A percentile compares a stretch with the other conserved stretches of the same genome.
These are phyloP conservation scores for Solanum hybrid DNA, from an alignment of 305 asterid genomes.

Conservation along the genomic window DNA sequence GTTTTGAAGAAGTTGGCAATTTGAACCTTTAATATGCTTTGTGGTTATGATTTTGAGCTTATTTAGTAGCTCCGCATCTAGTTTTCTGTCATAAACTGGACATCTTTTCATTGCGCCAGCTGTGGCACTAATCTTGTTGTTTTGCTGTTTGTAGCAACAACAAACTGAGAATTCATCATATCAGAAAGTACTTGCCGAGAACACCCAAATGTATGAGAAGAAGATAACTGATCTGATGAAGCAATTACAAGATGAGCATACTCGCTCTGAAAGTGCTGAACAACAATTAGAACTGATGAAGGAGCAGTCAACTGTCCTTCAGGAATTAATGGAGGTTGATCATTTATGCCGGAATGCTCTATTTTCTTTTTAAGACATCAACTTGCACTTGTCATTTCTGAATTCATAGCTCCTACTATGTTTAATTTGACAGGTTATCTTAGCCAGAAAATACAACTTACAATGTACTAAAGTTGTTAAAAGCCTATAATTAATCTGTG, in stretches of 20 bases:
- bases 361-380: not conserved
- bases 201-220: conserved; percentile 73
- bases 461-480: not conserved
- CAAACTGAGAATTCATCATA: conserved; percentile 51
- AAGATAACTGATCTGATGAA: conserved; percentile 63
- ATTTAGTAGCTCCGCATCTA: not conserved
- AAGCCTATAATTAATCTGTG: not conserved
- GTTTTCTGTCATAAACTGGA: not conserved
- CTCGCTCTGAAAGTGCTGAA: conserved; percentile 32
- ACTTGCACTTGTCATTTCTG: not conserved
- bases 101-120: not conserved
- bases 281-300: conserved; percentile 42
- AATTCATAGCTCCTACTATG: not conserved
- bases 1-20: not conserved
- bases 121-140: conserved; percentile 27
- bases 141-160: conserved; percentile 78
- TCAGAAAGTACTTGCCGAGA: conserved; percentile 61
- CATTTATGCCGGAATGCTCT: not conserved
- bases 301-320: conserved; percentile 39
- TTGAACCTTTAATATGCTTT: not conserved
- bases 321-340: conserved; percentile 49
- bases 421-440: not conserved
- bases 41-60: not conserved
- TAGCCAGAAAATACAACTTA: not conserved
- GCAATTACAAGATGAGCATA: conserved; percentile 36